Evolutionary conservation across 208 protist species (phyloP).

Genomic region (Leptomonas pyrrhocoris): DNA sequence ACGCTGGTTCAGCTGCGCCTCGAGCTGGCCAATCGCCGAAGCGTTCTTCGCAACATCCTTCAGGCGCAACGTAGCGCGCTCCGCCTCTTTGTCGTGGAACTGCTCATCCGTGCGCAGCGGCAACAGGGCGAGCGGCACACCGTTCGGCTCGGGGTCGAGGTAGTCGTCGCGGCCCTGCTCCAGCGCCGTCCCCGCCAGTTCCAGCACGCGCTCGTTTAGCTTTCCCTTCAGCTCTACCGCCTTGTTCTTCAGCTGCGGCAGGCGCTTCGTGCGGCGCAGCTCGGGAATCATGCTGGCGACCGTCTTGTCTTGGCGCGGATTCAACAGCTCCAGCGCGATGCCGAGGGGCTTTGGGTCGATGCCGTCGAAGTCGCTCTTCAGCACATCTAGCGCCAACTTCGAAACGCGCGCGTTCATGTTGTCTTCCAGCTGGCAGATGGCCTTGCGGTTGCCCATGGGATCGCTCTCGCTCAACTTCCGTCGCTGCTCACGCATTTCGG

Average conservation of each 20-base stretch:
- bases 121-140: conserved; percentile 58
- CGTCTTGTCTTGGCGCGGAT: conserved; percentile 53
- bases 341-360: conserved; percentile 62
- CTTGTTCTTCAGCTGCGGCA: conserved; percentile 35
- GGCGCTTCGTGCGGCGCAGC: conserved; percentile 42
- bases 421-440: conserved; percentile 50
- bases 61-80: conserved; percentile 52
- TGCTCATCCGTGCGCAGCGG: conserved; percentile 54
- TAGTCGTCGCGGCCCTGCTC: conserved; percentile 58
- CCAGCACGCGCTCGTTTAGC: conserved; percentile 48
- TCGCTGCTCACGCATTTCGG: conserved; percentile 47
- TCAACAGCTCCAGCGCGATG: conserved; percentile 67
- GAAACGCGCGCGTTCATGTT: conserved; percentile 59
- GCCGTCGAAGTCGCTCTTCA: conserved; percentile 56
- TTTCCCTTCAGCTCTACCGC: conserved; percentile 43
- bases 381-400: conserved; percentile 47
- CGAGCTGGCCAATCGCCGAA: conserved; percentile 42
- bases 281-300: conserved; percentile 47
- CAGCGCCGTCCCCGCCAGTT: conserved; percentile 49
- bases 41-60: conserved; percentile 52
- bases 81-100: conserved; percentile 59
- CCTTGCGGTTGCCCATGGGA: conserved; percentile 58
- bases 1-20: conserved; percentile 58
- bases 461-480: conserved; percentile 48
- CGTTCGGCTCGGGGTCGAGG: conserved; percentile 56